Conservation (phyloP, 495 filamentous ascomycete species). For the Penicillium egyptiacum region DNA sequence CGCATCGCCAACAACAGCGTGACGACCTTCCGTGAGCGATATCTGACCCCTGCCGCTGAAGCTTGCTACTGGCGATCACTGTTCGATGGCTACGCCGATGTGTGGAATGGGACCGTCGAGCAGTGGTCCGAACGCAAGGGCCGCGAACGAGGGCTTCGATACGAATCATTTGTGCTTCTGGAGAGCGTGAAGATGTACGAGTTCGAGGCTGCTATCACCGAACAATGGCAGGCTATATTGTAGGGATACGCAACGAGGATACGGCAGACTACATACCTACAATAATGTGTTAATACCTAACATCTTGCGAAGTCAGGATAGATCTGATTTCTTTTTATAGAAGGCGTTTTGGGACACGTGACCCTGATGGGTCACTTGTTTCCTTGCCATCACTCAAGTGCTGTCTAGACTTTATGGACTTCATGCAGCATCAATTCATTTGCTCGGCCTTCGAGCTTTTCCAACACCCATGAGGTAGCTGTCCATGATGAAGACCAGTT, state of each 20-base stretch:
- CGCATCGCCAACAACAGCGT: constrained; percentile 57
- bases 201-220: constrained; percentile 21
- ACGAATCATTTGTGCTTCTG: constrained; percentile 43
- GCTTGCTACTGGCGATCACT: constrained; percentile 60
- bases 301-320: not conserved
- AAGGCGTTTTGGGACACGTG: not conserved
- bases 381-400: too few relatives aligned
- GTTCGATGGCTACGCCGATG: constrained; percentile 47
- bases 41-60: constrained; percentile 58
- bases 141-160: constrained; percentile 36
- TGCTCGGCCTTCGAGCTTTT: not conserved
- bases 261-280: constrained; percentile 9
- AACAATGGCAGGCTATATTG: constrained; percentile 7
- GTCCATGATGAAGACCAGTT: too few relatives aligned
- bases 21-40: constrained; percentile 55
- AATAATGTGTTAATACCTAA: constrained; percentile 8
- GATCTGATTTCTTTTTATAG: not conserved
- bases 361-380: too few relatives aligned
- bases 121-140: constrained; percentile 20
- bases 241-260: not conserved
- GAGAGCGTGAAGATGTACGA: constrained; percentile 37
- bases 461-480: too few relatives aligned
- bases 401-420: too few relatives aligned
- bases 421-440: too few relatives aligned
- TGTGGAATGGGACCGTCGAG: constrained; percentile 40